phyloP scores from a whole-genome alignment of 192 early-diverging fungal species.

The Umbelopsis isabellina region DNA sequence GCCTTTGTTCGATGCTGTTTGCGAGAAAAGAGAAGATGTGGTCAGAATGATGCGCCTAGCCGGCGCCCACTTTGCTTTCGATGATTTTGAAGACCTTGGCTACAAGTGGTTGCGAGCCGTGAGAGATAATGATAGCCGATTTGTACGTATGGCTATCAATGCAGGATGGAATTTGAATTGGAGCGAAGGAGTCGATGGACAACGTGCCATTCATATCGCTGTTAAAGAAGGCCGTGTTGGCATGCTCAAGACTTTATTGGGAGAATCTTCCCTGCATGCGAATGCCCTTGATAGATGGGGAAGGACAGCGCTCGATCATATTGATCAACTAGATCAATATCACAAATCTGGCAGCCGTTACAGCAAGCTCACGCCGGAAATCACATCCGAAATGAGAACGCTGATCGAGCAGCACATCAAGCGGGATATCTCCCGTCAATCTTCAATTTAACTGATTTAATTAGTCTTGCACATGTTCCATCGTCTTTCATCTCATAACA shows the following conservation, averaged over 20 bases:
- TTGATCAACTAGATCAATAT: conserved; percentile 28
- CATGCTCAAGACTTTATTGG: conserved; percentile 49
- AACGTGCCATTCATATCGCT: conserved; percentile 73
- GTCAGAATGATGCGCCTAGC: conserved; percentile 71
- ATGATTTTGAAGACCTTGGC: conserved; percentile 75
- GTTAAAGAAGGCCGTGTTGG: conserved; percentile 48
- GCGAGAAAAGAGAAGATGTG: conserved; percentile 61
- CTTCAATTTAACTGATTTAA: background rate
- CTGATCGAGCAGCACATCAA: conserved; percentile 4
- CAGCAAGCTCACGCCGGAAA: background rate
- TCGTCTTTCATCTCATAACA: background rate
- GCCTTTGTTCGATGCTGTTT: conserved; percentile 84
- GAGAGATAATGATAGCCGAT: conserved; percentile 49
- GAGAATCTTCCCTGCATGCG: conserved; percentile 46
- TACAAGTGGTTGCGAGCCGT: conserved; percentile 46
- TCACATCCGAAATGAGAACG: background rate
- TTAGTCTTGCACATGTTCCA: background rate
- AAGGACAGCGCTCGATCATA: conserved; percentile 58
- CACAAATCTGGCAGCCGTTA: background rate
- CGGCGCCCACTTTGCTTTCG: conserved; percentile 89
- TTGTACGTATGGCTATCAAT: conserved; percentile 56
- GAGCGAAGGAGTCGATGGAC: conserved; percentile 57
- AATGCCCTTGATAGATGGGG: conserved; percentile 57
- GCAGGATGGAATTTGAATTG: conserved; percentile 73
- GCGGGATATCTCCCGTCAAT: background rate